Conservation (phyloP, 2,329 filamentous ascomycete species). For the Colletotrichum karsti region DNA sequence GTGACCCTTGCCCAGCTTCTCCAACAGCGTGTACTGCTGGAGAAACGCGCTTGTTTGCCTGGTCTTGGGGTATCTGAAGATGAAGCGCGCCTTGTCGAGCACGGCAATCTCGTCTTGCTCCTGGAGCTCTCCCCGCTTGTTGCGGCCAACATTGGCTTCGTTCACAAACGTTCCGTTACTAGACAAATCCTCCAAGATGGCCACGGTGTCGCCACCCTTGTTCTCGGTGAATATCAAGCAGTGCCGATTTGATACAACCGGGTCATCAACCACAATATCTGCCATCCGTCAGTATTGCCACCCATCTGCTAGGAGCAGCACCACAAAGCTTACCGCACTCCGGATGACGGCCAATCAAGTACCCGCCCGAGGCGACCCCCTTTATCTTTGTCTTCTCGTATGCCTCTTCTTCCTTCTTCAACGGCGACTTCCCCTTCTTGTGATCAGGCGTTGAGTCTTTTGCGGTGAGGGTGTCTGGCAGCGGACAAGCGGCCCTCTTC, state of each 20-base stretch:
- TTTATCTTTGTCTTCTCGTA: conserved; percentile 71
- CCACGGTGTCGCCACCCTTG: conserved; percentile 66
- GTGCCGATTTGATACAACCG: conserved; percentile 88
- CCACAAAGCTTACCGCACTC: conserved; percentile 79
- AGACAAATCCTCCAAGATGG: conserved; percentile 90
- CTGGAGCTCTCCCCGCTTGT: conserved; percentile 87
- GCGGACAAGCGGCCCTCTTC: conserved; percentile 75
- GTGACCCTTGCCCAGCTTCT: conserved; percentile 92
- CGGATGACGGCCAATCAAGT: conserved; percentile 89
- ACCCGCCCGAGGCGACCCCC: conserved; percentile 78
- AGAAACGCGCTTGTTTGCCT: conserved; percentile 80
- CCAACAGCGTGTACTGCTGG: conserved; percentile 85
- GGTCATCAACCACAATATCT: conserved; percentile 79
- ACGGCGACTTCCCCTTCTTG: conserved; percentile 55
- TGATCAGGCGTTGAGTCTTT: conserved; percentile 45
- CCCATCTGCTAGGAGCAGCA: neutral
- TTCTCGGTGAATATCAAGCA: conserved; percentile 73
- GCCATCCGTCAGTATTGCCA: conserved; percentile 23
- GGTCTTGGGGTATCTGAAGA: conserved; percentile 88
- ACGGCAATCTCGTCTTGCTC: conserved; percentile 93
- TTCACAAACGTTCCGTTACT: conserved; percentile 98
- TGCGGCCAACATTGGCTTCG: conserved; percentile 88
- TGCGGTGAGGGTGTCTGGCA: conserved; percentile 55
- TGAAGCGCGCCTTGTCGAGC: conserved; percentile 83
- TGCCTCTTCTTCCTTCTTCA: conserved; percentile 62